Conservation (phyloP, 2,329 filamentous ascomycete species). For the Alternaria tenuissima region DNA sequence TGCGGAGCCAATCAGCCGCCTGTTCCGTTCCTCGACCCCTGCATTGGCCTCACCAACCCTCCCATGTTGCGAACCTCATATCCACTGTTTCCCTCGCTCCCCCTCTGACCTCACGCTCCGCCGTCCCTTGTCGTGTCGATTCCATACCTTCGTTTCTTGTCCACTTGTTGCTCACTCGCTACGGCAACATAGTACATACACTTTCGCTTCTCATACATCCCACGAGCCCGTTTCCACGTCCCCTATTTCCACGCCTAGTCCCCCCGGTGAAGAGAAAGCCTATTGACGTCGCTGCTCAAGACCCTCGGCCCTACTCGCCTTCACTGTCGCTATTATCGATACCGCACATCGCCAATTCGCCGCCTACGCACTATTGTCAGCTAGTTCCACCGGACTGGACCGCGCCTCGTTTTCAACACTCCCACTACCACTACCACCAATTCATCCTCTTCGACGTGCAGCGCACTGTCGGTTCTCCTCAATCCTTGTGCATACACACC, state of each 20-base stretch:
- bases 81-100: slow-evolving; percentile 36
- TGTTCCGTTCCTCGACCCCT: slow-evolving; percentile 8
- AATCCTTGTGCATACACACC: slow-evolving; percentile 18
- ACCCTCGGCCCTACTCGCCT: slow-evolving; percentile 15
- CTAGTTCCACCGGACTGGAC: slow-evolving; percentile 16
- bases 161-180: slow-evolving; percentile 47
- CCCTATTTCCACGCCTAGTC: slow-evolving; percentile 7
- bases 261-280: slow-evolving; percentile 14
- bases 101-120: slow-evolving; percentile 27
- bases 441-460: slow-evolving; percentile 29
- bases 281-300: slow-evolving; percentile 17
- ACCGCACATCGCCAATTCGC: slow-evolving; percentile 7
- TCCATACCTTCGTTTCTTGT: slow-evolving; percentile 37
- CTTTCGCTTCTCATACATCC: slow-evolving; percentile 18
- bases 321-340: slow-evolving; percentile 14
- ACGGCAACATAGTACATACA: slow-evolving; percentile 36
- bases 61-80: slow-evolving; percentile 28
- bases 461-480: slow-evolving; percentile 24
- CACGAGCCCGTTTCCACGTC: slow-evolving; percentile 3
- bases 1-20: slow-evolving; percentile 28
- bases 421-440: slow-evolving; percentile 6
- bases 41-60: slow-evolving; percentile 9
- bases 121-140: slow-evolving; percentile 18
- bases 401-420: slow-evolving; percentile 4
- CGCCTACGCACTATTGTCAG: slow-evolving; percentile 6